Evolutionary conservation across 1,284 basidiomycete genomes (phyloP).

Genomic region (Ganoderma multipileum): DNA sequence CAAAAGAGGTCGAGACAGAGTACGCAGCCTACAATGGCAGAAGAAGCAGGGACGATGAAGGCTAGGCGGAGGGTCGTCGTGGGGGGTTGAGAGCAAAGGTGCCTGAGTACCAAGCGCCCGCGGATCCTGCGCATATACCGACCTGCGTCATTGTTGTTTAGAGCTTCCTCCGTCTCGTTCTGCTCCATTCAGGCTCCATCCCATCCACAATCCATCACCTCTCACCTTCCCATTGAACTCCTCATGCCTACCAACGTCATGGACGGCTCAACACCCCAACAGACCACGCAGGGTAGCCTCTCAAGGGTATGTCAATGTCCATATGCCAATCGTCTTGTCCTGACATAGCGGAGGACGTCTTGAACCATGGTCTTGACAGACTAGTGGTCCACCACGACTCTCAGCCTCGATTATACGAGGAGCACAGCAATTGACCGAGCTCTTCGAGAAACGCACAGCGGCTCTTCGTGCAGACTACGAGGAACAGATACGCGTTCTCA

Average conservation of each 20-base stretch:
- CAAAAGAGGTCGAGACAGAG: background rate
- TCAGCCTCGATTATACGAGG: slow-evolving; percentile 23
- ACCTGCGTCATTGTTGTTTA: background rate
- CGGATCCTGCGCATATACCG: background rate
- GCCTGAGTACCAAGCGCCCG: background rate
- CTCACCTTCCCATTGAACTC: background rate
- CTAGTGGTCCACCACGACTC: background rate
- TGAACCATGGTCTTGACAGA: background rate
- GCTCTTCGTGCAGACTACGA: slow-evolving; percentile 17
- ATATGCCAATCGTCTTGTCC: background rate
- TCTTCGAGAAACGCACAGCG: slow-evolving; percentile 18
- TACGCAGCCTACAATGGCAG: background rate
- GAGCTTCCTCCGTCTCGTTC: background rate
- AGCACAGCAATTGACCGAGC: slow-evolving; percentile 8
- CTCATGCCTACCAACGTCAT: background rate
- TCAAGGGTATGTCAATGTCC: slow-evolving; percentile 2
- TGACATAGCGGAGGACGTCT: background rate
- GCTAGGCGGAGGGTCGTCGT: background rate
- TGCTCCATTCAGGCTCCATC: background rate
- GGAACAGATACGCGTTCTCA: slow-evolving; percentile 9
- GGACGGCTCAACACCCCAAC: background rate
- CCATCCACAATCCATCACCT: background rate
- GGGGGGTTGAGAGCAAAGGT: background rate
- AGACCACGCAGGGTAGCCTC: no score
- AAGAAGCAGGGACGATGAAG: background rate